phyloP scores from a whole-genome alignment of 305 asterid genomes.

The Fraxinus sp. region DNA sequence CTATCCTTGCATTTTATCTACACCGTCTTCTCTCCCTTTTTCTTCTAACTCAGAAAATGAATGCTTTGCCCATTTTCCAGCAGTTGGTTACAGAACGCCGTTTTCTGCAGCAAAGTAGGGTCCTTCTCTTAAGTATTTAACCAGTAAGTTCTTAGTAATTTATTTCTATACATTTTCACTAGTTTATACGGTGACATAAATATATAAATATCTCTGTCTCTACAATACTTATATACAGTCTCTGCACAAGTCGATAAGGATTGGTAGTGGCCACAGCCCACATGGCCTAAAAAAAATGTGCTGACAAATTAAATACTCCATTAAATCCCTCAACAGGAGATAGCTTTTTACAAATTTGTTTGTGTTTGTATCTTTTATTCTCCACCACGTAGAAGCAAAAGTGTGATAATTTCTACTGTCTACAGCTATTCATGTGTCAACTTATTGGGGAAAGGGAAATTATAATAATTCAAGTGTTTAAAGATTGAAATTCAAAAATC shows the following conservation, averaged over 20 bases:
- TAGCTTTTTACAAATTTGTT: too few relatives aligned
- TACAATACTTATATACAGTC: background rate
- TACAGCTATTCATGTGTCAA: background rate
- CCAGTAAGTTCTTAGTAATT: background rate
- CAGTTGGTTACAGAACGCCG: background rate
- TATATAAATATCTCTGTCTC: too few relatives aligned
- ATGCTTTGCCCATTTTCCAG: background rate
- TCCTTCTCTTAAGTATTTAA: background rate
- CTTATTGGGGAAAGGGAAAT: too few relatives aligned
- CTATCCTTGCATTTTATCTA: background rate
- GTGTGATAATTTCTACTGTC: too few relatives aligned
- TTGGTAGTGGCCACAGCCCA: background rate
- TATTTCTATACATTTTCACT: background rate
- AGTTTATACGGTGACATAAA: too few relatives aligned
- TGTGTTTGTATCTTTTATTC: too few relatives aligned
- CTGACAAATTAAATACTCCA: background rate
- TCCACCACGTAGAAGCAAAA: too few relatives aligned
- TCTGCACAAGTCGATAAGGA: background rate
- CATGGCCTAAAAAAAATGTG: background rate
- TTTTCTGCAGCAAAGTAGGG: background rate
- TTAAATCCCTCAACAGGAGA: background rate
- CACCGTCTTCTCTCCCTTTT: background rate
- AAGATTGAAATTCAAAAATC: too few relatives aligned
- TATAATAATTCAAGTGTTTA: too few relatives aligned
- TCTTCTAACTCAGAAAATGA: background rate